Percentiles rank a stretch among this genome's conserved stretches.
Conservation (phyloP, 805 yeast species). For the Metschnikowia proteae region DNA sequence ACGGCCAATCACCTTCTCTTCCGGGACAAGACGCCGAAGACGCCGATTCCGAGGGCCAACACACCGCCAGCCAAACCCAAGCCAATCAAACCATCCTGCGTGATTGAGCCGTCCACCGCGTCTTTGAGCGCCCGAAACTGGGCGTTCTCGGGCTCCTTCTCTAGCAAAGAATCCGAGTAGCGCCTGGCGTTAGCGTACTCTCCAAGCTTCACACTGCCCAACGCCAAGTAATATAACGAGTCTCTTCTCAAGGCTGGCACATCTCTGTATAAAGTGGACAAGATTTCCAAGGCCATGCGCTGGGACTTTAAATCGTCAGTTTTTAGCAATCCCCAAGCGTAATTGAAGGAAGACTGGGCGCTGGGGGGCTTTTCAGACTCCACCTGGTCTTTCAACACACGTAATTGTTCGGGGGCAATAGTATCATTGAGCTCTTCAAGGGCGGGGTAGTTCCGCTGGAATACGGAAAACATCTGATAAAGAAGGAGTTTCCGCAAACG, state of each 20-base stretch:
- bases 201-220: constrained; percentile 85
- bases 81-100: constrained; percentile 85
- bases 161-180: constrained; percentile 72
- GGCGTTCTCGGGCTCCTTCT: constrained; percentile 77
- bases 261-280: constrained; percentile 67
- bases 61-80: constrained; percentile 83
- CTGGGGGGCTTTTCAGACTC: constrained; percentile 79
- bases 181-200: constrained; percentile 83
- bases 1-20: not conserved
- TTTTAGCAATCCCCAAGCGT: constrained; percentile 94
- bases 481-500: not conserved
- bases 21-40: constrained; percentile 33
- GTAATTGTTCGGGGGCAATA: constrained; percentile 69
- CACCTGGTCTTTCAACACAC: constrained; percentile 71
- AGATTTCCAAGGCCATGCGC: constrained; percentile 71
- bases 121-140: constrained; percentile 72
- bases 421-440: constrained; percentile 46
- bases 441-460: constrained; percentile 29
- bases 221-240: constrained; percentile 78
- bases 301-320: constrained; percentile 61
- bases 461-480: constrained; percentile 2
- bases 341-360: constrained; percentile 84
- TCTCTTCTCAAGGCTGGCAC: constrained; percentile 85
- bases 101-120: constrained; percentile 78
- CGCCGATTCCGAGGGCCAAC: constrained; percentile 78